Evolutionary conservation across 176 grass and related monocot species (phyloP).

Genomic region (Triticum dicoccoides): DNA sequence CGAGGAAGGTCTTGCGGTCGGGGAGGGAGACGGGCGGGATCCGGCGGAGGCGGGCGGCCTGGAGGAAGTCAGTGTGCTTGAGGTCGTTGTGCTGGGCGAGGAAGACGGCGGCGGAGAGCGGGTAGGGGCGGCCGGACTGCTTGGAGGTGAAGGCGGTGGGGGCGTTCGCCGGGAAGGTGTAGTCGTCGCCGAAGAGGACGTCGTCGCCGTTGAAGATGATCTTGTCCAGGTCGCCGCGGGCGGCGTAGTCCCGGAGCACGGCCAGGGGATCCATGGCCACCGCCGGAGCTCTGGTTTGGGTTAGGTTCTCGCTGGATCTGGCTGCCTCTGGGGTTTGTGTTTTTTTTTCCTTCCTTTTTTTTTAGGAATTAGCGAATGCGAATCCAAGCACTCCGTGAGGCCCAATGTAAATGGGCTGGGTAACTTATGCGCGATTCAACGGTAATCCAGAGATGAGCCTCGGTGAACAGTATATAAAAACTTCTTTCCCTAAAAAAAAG

Average conservation of each 20-base stretch:
- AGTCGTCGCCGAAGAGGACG: slow-evolving; percentile 77
- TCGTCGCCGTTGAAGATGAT: slow-evolving; percentile 65
- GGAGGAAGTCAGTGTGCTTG: slow-evolving; percentile 93
- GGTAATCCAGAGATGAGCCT: too few relatives aligned
- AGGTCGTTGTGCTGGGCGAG: slow-evolving; percentile 79
- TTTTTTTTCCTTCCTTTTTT: too few relatives aligned
- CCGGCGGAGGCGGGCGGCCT: slow-evolving; percentile 69
- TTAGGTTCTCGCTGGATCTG: slow-evolving; percentile 11
- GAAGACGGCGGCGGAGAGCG: slow-evolving; percentile 81
- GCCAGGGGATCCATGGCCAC: slow-evolving; percentile 78
- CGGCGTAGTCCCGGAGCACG: slow-evolving; percentile 80
- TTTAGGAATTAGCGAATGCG: too few relatives aligned
- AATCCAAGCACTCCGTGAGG: too few relatives aligned
- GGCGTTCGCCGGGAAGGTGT: slow-evolving; percentile 59
- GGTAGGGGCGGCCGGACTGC: slow-evolving; percentile 70
- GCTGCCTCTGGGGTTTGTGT: neutral
- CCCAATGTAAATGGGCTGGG: too few relatives aligned
- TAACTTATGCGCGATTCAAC: too few relatives aligned
- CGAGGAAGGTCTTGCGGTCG: slow-evolving; percentile 85
- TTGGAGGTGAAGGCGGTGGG: slow-evolving; percentile 83
- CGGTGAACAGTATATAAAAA: too few relatives aligned
- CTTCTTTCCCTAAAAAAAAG: too few relatives aligned
- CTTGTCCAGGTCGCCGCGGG: slow-evolving; percentile 64
- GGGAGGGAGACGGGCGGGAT: slow-evolving; percentile 80
- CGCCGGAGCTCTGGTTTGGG: neutral